These are phyloP conservation scores for Nemophila menziesii DNA, from an alignment of 257 asterid species.

Conservation along the genomic window DNA sequence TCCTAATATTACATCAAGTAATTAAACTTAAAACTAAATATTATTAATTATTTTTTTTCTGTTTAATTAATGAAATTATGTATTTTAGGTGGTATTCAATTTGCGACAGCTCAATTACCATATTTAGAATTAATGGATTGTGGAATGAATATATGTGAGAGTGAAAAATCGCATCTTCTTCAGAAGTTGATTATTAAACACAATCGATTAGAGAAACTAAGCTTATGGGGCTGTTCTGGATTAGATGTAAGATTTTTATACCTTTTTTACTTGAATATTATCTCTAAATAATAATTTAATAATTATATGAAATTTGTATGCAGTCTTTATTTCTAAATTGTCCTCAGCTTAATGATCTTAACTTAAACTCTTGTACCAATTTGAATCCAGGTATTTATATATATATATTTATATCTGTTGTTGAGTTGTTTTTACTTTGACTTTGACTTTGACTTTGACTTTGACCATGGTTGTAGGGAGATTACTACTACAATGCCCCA, in stretches of 20 bases:
- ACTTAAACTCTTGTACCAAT: slow-evolving; percentile 75
- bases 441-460: too few species aligned
- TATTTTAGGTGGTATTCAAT: slow-evolving; percentile 84
- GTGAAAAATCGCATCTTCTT: slow-evolving; percentile 32
- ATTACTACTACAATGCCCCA: slow-evolving; percentile 22
- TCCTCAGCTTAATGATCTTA: slow-evolving; percentile 65
- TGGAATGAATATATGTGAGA: slow-evolving; percentile 69
- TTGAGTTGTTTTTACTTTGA: too few species aligned
- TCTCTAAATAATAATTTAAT: slow-evolving; percentile 3
- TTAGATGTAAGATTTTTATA: slow-evolving; percentile 69
- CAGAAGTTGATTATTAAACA: slow-evolving; percentile 94
- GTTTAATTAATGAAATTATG: too few species aligned
- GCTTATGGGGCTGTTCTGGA: slow-evolving; percentile 99
- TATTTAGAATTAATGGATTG: slow-evolving; percentile 78
- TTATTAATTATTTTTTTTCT: slow-evolving; percentile 18
- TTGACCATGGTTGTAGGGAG: slow-evolving; percentile 14
- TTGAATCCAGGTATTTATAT: slow-evolving; percentile 93
- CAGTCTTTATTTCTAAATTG: slow-evolving; percentile 88
- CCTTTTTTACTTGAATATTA: background rate
- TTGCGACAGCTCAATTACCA: slow-evolving; percentile 90
- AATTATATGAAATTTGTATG: slow-evolving; percentile 9
- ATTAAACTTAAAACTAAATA: slow-evolving; percentile 2
- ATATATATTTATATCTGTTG: too few species aligned
- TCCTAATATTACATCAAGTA: slow-evolving; percentile 94
- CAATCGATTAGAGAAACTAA: slow-evolving; percentile 65